These are phyloP conservation scores for Heritiera littoralis DNA, from an alignment of 345 rosid species.

Conservation along the genomic window DNA sequence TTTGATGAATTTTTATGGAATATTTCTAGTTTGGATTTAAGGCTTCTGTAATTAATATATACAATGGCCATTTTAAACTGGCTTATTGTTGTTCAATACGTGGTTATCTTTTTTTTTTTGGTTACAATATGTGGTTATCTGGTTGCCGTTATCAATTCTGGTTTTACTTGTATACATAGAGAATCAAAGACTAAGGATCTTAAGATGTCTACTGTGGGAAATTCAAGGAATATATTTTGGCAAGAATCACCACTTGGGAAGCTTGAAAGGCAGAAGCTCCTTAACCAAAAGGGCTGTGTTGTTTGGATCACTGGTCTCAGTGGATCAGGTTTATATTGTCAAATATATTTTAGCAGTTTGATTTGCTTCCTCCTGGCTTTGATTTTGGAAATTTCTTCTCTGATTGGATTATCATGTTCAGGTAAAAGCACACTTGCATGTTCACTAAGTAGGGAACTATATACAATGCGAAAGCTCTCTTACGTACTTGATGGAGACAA, in stretches of 20 bases:
- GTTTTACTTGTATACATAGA: slow-evolving; percentile 9
- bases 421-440: slow-evolving; percentile 96
- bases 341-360: neutral
- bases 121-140: slow-evolving; percentile 19
- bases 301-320: slow-evolving; percentile 98
- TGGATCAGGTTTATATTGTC: slow-evolving; percentile 70
- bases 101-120: too few relatives aligned
- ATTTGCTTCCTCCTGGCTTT: neutral
- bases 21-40: too few relatives aligned
- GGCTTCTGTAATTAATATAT: slow-evolving; percentile 1
- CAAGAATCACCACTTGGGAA: slow-evolving; percentile 84
- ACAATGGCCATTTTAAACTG: neutral
- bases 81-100: too few relatives aligned
- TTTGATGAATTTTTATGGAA: neutral
- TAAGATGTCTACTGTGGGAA: slow-evolving; percentile 69
- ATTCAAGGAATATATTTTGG: slow-evolving; percentile 84
- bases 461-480: slow-evolving; percentile 73
- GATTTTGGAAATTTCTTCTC: neutral
- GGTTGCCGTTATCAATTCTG: slow-evolving; percentile 17
- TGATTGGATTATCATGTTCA: slow-evolving; percentile 23
- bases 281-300: slow-evolving; percentile 88
- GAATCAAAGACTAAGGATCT: slow-evolving; percentile 22
- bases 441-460: slow-evolving; percentile 66
- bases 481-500: slow-evolving; percentile 94
- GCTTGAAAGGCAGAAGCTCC: slow-evolving; percentile 71